Percentiles rank a stretch among this genome's conserved stretches.
These are phyloP conservation scores for Clarkia xantiana DNA, from an alignment of 345 rosid genomes.

Conservation along the genomic window DNA sequence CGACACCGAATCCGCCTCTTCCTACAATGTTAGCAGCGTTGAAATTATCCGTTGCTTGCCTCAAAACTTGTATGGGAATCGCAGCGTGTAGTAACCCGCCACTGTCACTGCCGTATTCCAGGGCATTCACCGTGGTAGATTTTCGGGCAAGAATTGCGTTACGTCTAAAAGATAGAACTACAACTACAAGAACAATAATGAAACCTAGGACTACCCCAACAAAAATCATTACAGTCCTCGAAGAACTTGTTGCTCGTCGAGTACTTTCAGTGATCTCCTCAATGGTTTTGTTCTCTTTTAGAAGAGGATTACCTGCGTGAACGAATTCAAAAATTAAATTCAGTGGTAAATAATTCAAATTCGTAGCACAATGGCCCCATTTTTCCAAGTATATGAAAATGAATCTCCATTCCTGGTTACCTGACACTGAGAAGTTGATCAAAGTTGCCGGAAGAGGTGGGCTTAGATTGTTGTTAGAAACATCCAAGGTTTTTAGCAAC, in stretches of 20 bases:
- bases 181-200: constrained; percentile 26
- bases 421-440: constrained; percentile 27
- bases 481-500: constrained; percentile 32
- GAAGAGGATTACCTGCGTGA: too few relatives aligned
- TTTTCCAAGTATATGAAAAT: too few relatives aligned
- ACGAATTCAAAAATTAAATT: too few relatives aligned
- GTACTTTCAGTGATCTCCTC: too few relatives aligned
- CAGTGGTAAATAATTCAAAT: too few relatives aligned
- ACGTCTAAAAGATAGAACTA: constrained; percentile 33
- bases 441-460: constrained; percentile 27
- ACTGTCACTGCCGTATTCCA: constrained; percentile 36
- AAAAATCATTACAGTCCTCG: constrained; percentile 17
- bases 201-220: constrained; percentile 38
- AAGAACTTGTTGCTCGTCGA: constrained; percentile 10
- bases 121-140: constrained; percentile 24
- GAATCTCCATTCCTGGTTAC: too few relatives aligned
- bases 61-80: constrained; percentile 55
- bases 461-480: constrained; percentile 58
- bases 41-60: constrained; percentile 58
- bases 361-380: too few relatives aligned
- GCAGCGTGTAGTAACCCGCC: constrained; percentile 47
- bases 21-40: constrained; percentile 54
- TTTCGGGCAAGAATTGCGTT: constrained; percentile 25
- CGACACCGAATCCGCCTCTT: constrained; percentile 82
- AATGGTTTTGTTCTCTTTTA: constrained; percentile 17